Evolutionary conservation across 148 eudicot genomes (phyloP), one percentile per base, ranked within the genome.

Genomic region (Dysphania ambrosioides): DNA sequence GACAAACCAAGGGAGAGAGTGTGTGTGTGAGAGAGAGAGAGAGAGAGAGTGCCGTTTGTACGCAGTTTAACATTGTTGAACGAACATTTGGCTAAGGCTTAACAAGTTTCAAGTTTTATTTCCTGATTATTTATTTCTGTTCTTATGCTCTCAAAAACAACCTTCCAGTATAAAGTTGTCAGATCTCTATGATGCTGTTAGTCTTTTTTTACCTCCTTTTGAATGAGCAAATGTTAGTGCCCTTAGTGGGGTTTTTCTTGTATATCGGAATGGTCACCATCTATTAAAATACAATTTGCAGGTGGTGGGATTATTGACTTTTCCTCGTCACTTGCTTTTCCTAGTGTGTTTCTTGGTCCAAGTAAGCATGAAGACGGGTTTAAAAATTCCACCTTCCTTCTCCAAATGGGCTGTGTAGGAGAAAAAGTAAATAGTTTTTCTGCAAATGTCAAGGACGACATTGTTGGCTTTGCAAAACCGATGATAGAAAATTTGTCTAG

Each of bases 251-350:
- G 8, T 26, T 34, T 36, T 1, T 62, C 36, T 26, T 3, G 36
- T 18, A 1, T 11, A 26, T 55, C 24, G 4, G 70, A 23, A 56
- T 56, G 55, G 4, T 56, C 66, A 53, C 16, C 73, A 41, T 59
- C 60, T 68, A 6, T 68, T 68, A 44, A 72, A 59, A 10, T 72
- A 71, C 77, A 51, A 71, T 60, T 77, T 74, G 79, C 84, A 79
- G 84, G 77, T 73, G 60, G 79, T 41, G 75, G 78, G 41, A 60
- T 76, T 61, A 82, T 73, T 30, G 80, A 78, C 38, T 70, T 72
- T 68, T 70, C 85, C 35, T 72, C 85, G 1, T 83, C 88, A n/a
- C 72, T 78, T 72, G 32, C 70, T 35, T 79, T 72, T 66, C 77
- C 85, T 6, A 68, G 69, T 38, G 49, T 55, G 77, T 61, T 74